Base-by-base conservation (phyloP, 305 asterid species). In the Fraxinus velutina region DNA sequence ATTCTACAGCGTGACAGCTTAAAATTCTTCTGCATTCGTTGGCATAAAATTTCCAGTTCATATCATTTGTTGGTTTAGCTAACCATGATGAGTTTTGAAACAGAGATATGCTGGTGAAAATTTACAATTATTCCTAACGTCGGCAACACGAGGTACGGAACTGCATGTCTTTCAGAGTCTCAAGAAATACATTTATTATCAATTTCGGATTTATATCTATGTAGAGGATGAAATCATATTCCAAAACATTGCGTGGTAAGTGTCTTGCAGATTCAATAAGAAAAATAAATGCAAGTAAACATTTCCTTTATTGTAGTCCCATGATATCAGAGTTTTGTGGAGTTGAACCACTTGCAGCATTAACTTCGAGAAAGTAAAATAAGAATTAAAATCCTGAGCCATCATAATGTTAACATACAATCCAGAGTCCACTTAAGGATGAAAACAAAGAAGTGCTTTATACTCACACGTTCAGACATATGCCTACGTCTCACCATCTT, bases 381-480 rank as follows among this genome's bases (percentile, higher is more conserved):
- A 52, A 76, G 72, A 73, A 77, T 71, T 70, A 13, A 27, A 70
- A 70, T 30, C 24, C 29, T 29, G 75, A 30, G 39, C 42, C 74
- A 30, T 64, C 33, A 3, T 70, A 29, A 70, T 30, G 39, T 5
- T 70, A 29, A 70, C 39, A 30, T 29, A 32, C 42, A 13, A 70
- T 30, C 19, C 74, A 62, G 19, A 10, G 1, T 55, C 9, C 21
- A 30, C 6, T 6, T 55, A 21, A 22, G 42, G 47, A 76, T 73
- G 57, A 72, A 75, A 73, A 78, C 68, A 57, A 82, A 76, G 72
- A 30, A 30, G 32, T 78, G 72, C 60, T 62, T 79, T 32, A 22
- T 73, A 90, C 98, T 91, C 79, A 94, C 99, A 85, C 85, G 86
- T 79, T 93, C 97, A 79, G 92, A 87, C 74, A 93, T 89, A 79